Base-by-base conservation (phyloP, 2,329 filamentous ascomycete genomes). In the Calonectria pauciramosa region DNA sequence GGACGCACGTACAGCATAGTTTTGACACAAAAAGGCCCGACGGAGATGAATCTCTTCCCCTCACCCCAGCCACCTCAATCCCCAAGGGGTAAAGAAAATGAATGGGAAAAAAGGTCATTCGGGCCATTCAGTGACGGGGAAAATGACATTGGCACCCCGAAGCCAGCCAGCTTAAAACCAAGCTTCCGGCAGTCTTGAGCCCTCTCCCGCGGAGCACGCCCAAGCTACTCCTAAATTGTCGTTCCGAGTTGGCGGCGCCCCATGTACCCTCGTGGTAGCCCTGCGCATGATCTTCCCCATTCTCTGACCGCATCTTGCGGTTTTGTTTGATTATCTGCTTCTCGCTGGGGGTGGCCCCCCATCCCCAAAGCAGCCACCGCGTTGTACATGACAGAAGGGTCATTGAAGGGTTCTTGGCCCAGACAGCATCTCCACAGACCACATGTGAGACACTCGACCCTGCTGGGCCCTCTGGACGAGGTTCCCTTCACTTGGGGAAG, bases 221-320 rank as follows among this genome's bases (percentile, higher is more conserved):
- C n/a, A 41, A n/a, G 49, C 38, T 66, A 70, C 71, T 52, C 49
- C 54, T 4, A 23, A 36, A 11, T 38, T 66, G 32, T 41, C 66
- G 38, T 28, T 20, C 32, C 28, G 34, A 36, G 34, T 32, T 36
- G 30, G 36, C 36, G 34, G 23, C 13, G 36, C 28, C 34, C 69
- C 65, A 68, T 64, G 69, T 66, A 68, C 49, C 41, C 59, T 65
- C 51, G 71, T 32, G 41, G 78, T 80, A 80, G 70, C 36, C 68
- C 52, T 74, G 41, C n/a, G 65, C 56, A 51, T 71, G 72, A 59
- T 74, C 75, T 70, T 74, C 52, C 20, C 28, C 66, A 32, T 59
- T 44, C 28, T 73, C 75, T 80, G 79, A 80, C 79, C 75, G 79
- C 79, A 80, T 75, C 72, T 77, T 79, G 73, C 41, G 64, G 52